Conservation (phyloP, 2,329 filamentous ascomycete genomes). For the Aspergillus eucalypticola region DNA sequence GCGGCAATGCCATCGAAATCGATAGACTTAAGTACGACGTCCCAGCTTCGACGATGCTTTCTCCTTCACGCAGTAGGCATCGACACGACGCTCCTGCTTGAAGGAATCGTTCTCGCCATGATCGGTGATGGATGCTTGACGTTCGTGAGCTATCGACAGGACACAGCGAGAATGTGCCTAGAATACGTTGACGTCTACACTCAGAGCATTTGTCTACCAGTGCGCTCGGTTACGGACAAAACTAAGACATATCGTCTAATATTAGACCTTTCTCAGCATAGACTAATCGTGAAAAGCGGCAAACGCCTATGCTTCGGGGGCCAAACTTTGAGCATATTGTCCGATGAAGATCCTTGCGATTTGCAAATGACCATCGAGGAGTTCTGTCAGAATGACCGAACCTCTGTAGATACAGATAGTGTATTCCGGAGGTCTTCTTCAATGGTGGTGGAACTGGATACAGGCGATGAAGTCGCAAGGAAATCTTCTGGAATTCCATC, state of each 20-base stretch:
- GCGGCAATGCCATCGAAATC: neutral
- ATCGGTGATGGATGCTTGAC: neutral
- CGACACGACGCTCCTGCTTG: neutral
- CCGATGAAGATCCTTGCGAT: slow-evolving; percentile 12
- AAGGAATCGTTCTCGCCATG: slow-evolving; percentile 11
- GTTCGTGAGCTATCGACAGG: slow-evolving; percentile 13
- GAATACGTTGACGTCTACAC: slow-evolving; percentile 14
- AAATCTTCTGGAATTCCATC: slow-evolving; percentile 2
- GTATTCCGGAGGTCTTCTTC: slow-evolving; percentile 16
- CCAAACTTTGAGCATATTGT: slow-evolving; percentile 9
- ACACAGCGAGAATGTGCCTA: neutral
- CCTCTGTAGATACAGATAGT: neutral
- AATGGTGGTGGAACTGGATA: slow-evolving; percentile 18
- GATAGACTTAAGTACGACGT: too few species aligned
- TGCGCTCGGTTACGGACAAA: neutral
- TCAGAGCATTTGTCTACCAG: neutral
- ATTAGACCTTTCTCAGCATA: slow-evolving; percentile 4
- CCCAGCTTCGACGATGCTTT: neutral
- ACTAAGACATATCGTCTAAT: neutral
- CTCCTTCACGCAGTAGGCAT: slow-evolving; percentile 11
- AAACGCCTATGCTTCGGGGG: slow-evolving; percentile 1
- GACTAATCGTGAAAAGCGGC: slow-evolving; percentile 12
- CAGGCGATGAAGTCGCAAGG: slow-evolving; percentile 9
- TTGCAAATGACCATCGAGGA: slow-evolving; percentile 10
- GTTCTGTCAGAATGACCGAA: neutral